Conservation (phyloP, 192 early-diverging fungal genomes). For the Gamsiella multidivaricata region DNA sequence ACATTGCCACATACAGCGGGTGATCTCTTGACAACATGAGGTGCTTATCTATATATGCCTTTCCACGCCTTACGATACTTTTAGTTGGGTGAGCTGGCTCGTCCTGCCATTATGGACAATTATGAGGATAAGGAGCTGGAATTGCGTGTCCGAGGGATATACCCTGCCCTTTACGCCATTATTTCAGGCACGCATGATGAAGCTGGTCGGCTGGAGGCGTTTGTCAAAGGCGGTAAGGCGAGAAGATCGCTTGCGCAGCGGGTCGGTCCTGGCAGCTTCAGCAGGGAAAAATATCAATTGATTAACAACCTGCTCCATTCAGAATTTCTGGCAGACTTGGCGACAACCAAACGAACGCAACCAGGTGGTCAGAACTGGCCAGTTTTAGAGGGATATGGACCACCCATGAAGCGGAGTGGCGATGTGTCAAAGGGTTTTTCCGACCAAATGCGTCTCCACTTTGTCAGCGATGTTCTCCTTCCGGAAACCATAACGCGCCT, state of each 20-base stretch:
- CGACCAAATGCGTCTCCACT: conserved; percentile 31
- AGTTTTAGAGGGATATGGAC: background rate
- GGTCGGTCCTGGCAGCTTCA: conserved; percentile 43
- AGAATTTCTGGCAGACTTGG: conserved; percentile 43
- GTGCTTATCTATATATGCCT: background rate
- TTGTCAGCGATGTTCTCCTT: conserved; percentile 40
- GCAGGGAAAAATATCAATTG: conserved; percentile 7
- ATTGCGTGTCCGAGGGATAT: conserved; percentile 5
- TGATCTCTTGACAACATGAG: background rate
- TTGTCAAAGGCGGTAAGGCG: conserved; percentile 31
- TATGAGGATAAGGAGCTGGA: conserved; percentile 36
- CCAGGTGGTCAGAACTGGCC: background rate
- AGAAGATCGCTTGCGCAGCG: conserved; percentile 17
- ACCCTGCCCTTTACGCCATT: conserved; percentile 24
- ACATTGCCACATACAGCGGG: too few species aligned
- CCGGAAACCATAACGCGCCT: conserved; percentile 36
- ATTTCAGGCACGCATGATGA: conserved; percentile 33
- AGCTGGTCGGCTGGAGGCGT: conserved; percentile 22
- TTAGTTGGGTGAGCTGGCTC: conserved; percentile 36
- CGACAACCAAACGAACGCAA: conserved; percentile 12
- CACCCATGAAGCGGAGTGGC: conserved; percentile 25
- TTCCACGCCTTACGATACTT: too few species aligned
- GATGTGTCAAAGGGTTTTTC: conserved; percentile 27
- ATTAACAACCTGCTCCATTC: conserved; percentile 25
- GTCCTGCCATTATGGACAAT: background rate